Base-by-base conservation (phyloP, 2,329 filamentous ascomycete species). In the Clarireedia paspali region DNA sequence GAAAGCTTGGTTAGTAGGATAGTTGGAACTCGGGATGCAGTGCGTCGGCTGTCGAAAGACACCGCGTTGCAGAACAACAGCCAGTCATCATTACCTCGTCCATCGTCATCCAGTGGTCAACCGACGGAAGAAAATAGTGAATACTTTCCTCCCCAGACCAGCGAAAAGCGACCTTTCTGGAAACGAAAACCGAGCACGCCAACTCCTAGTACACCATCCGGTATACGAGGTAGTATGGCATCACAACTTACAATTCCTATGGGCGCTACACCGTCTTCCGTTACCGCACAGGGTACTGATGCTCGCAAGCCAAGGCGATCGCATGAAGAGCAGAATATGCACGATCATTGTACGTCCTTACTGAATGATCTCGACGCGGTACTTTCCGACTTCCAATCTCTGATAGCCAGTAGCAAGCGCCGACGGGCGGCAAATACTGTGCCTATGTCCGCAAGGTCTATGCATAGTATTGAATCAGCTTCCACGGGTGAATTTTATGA, bases 401-500 rank as follows among this genome's bases (percentile, higher is more conserved):
- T 99, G 9, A 79, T 97, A 53, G 74, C 80, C 6, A 87, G 88
- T 66, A 95, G 85, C 72, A 95, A 94, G 70, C 82, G 87, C 40
- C 81, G 91, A 50, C 83, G 91, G 45, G 73, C 81, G 54, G 78
- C 79, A 12, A 52, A 39, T 42, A 24, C 40, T 5, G 70, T 73
- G 12, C 77, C 84, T 5, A 64, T 72, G 20, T 77, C 83, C 6
- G 71, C 78, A 4, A 74, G 71, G 62, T 46, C 70, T 62, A 50
- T 39, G 24, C 77, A 80, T 66, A 96, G 91, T 66, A 82, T 95
- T 53, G 91, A 96, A 60, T 95, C 91, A 0, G 79, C 85, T 30
- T 80, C 80, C 23, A 87, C 88, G 1, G 89, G 95, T 56, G 92
- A 97, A 68, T 99, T 97, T 72, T 99, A 96, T 65, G 94, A 99